Base-by-base conservation (phyloP, 176 grass and related monocot species). In the Eleusine coracana region DNA sequence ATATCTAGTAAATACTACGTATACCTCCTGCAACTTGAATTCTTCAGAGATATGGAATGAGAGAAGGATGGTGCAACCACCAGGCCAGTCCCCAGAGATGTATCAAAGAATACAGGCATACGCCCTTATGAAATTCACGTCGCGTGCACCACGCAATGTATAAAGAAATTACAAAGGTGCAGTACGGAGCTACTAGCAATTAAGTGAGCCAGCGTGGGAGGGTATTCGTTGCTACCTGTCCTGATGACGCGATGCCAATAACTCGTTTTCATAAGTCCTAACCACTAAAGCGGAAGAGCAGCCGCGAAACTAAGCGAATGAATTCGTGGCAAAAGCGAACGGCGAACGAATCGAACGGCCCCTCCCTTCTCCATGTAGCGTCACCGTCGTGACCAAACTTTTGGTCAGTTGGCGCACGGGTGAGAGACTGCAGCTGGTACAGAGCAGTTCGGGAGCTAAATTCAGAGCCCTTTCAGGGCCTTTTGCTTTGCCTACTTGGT, bases 61-160 rank as follows among this genome's bases (percentile, higher is more conserved):
- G 88, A 89, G 20, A 82, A 66, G 67, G 88, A 89, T 67, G 66
- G 78, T 82, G 17, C 59, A 86, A 68, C 88, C 56, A 73, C 74
- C 49, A 3, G 39, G 38, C 41, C 9, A 9, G 2, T 14, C 5
- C 11, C 31, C 41, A 64, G 7, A 23, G 31, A 15, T 8, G 14
- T 2, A 9, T 10, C 3, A 31, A 31, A 79, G 25, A 81, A 16
- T 55, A 80, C 29, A 74, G 5, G 37, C 15, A 41, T 58, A 73
- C 9, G 20, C 36, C 12, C 6, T 29, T 58, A 20, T 56, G 73
- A 37, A 76, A n/a, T 25, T 37, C 20, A 44, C 71, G 28, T 63
- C 25, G 27, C 34, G 3, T 75, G 40, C 34, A 54, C 16, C 46
- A 66, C 37, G 41, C 69, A 17, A 42, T 55, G 38, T 44, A 10